Percentiles rank a stretch among this genome's conserved stretches.
phyloP scores from a whole-genome alignment of 2,329 filamentous ascomycete species.

The Penicillium janthinellum region DNA sequence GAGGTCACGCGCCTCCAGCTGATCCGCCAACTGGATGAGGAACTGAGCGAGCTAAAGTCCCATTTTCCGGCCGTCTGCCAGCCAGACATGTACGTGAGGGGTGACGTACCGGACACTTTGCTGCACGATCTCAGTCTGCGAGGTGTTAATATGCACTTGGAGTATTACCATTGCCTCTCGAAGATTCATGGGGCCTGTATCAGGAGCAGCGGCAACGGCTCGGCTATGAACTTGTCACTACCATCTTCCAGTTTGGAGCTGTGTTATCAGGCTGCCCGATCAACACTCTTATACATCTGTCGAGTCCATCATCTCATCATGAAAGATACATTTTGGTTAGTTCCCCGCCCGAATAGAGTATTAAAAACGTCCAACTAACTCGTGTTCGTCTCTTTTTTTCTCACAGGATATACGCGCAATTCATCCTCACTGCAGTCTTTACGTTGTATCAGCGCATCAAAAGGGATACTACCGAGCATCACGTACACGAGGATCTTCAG shows the following conservation, averaged over 20 bases:
- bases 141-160: slow-evolving; percentile 1
- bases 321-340: slow-evolving; percentile 2
- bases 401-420: slow-evolving; percentile 9
- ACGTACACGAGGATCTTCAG: not conserved
- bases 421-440: slow-evolving; percentile 5
- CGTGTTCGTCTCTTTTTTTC: not conserved
- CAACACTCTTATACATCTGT: slow-evolving; percentile 5
- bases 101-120: not conserved
- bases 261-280: slow-evolving; percentile 5
- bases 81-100: not conserved
- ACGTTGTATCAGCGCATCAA: slow-evolving; percentile 4
- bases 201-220: not conserved
- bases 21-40: slow-evolving; percentile 4
- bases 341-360: not conserved
- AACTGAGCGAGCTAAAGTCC: slow-evolving; percentile 3
- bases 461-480: not conserved
- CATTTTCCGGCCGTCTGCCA: slow-evolving; percentile 3
- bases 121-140: slow-evolving; percentile 2
- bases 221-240: not conserved
- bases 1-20: not conserved
- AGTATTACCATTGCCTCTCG: slow-evolving; percentile 4
- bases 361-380: not conserved
- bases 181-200: slow-evolving; percentile 4
- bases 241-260: slow-evolving; percentile 7
- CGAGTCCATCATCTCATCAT: not conserved